Evolutionary conservation across 169 alveolate species (phyloP).

Genomic region (Cystoisospora suis): DNA sequence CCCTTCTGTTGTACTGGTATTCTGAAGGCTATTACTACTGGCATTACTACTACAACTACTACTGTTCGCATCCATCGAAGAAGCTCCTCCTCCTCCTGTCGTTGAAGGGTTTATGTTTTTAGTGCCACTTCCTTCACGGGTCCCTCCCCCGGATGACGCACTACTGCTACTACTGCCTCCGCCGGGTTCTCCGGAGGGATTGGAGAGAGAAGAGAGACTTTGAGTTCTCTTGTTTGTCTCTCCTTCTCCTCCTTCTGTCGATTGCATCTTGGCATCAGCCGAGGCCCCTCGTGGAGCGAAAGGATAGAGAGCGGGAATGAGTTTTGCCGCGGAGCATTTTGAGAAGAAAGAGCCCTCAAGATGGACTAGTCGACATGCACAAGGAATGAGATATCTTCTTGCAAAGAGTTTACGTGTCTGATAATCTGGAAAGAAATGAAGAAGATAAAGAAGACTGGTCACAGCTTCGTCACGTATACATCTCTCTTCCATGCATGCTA

Average conservation of each 20-base stretch:
- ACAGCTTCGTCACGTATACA: conserved; percentile 53
- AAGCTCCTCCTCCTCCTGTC: neutral
- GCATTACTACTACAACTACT: too few relatives aligned
- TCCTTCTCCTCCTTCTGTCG: neutral
- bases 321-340: conserved; percentile 12
- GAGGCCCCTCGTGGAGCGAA: neutral
- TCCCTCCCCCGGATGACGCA: neutral
- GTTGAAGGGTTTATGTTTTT: too few relatives aligned
- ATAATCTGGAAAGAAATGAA: neutral
- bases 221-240: too few relatives aligned
- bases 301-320: conserved; percentile 13
- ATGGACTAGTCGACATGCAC: neutral
- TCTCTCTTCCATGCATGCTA: conserved; percentile 56
- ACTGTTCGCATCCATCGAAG: neutral
- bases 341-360: conserved; percentile 1
- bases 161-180: neutral
- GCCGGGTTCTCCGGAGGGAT: neutral
- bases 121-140: neutral
- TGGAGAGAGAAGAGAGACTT: too few relatives aligned
- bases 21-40: too few relatives aligned
- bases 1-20: too few relatives aligned
- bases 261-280: neutral
- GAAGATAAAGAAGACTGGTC: neutral
- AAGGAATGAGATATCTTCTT: neutral
- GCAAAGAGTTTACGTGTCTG: neutral